A percentile compares a stretch with the other conserved stretches of the same genome.
phyloP scores from a whole-genome alignment of 2,329 filamentous ascomycete genomes.

The Karstenula rhodostoma region DNA sequence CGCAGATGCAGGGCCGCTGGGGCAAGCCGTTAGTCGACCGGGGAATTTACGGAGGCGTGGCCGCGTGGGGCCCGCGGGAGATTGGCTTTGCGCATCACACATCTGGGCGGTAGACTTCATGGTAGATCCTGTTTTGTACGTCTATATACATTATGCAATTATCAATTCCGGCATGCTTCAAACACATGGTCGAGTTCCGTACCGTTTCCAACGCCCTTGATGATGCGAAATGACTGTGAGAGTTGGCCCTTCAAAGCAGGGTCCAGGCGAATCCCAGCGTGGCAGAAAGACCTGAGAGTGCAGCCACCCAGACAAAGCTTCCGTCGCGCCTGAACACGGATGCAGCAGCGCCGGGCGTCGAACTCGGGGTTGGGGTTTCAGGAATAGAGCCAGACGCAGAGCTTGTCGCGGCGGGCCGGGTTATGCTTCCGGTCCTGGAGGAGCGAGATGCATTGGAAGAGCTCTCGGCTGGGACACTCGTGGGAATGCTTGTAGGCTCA shows the following conservation, averaged over 20 bases:
- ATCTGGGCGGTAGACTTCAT: too few relatives aligned
- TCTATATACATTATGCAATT: slow-evolving; percentile 6
- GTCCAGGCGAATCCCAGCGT: slow-evolving; percentile 36
- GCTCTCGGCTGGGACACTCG: neutral
- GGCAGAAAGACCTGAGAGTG: slow-evolving; percentile 29
- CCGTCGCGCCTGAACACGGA: slow-evolving; percentile 20
- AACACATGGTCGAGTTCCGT: neutral
- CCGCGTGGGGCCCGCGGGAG: slow-evolving; percentile 11
- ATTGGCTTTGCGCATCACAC: neutral
- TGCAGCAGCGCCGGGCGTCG: slow-evolving; percentile 29
- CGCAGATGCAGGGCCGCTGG: neutral
- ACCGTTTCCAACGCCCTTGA: slow-evolving; percentile 5
- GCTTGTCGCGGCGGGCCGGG: neutral
- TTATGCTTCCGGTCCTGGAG: neutral
- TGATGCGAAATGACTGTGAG: neutral
- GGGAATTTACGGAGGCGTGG: slow-evolving; percentile 6
- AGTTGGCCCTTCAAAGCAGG: slow-evolving; percentile 25
- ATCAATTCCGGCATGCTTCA: neutral
- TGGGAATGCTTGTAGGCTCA: neutral
- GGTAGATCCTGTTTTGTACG: neutral
- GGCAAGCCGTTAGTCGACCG: slow-evolving; percentile 10
- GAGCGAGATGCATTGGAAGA: neutral
- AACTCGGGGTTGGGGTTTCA: slow-evolving; percentile 21
- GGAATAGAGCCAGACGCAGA: slow-evolving; percentile 19
- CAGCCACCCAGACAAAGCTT: slow-evolving; percentile 26